phyloP scores from a whole-genome alignment of 2,329 filamentous ascomycete species.

The Aspergillus clavatus region DNA sequence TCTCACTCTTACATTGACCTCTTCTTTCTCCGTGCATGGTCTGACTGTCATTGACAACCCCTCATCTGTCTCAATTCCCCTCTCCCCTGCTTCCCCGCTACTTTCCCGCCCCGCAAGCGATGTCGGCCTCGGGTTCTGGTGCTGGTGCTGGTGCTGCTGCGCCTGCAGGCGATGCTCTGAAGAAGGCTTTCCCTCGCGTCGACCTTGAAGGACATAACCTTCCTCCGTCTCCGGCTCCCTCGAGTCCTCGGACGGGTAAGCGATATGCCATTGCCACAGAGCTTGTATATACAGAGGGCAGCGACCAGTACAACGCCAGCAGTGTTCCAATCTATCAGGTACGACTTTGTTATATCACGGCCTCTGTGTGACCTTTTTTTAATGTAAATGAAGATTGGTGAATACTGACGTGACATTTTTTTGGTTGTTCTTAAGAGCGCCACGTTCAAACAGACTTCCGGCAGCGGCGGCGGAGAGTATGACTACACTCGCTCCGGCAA shows the following conservation, averaged over 20 bases:
- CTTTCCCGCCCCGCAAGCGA: conserved; percentile 32
- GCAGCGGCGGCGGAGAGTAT: conserved; percentile 79
- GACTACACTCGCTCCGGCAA: conserved; percentile 98
- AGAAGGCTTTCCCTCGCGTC: conserved; percentile 56
- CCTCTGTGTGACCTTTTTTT: too few relatives aligned
- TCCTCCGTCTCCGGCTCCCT: conserved; percentile 87
- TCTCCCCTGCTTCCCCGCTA: conserved; percentile 11
- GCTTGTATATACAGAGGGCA: conserved; percentile 90
- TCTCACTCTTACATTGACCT: too few relatives aligned
- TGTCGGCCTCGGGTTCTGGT: conserved; percentile 36
- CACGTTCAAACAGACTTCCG: conserved; percentile 91
- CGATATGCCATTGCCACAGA: conserved; percentile 94
- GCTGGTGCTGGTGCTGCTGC: conserved; percentile 16
- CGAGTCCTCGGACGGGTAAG: conserved; percentile 77
- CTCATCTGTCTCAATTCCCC: not conserved
- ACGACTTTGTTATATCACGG: too few relatives aligned
- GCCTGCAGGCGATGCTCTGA: conserved; percentile 23
- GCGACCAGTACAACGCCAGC: conserved; percentile 94
- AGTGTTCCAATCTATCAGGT: conserved; percentile 95
- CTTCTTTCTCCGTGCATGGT: not conserved
- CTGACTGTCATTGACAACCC: not conserved
- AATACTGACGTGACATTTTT: too few relatives aligned
- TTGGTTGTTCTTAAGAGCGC: conserved; percentile 57
- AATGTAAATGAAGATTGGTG: too few relatives aligned
- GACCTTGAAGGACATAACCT: conserved; percentile 80